Evolutionary conservation across 768 basidiomycete genomes (phyloP).

Genomic region (Chalciporus pseudorubinellus): DNA sequence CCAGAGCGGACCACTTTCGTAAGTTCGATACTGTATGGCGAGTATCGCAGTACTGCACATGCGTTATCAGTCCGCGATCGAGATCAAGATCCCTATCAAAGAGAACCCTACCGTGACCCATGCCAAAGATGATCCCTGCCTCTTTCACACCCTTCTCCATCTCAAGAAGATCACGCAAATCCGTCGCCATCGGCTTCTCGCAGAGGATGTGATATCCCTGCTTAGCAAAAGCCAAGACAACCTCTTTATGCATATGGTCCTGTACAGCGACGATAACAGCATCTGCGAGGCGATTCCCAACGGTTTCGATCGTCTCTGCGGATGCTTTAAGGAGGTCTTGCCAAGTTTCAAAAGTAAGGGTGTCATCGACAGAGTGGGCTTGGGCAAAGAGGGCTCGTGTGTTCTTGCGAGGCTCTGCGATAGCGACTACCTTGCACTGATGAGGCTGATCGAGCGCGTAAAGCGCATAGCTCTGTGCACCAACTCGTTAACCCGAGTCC

Average conservation of each 20-base stretch:
- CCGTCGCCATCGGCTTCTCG: conserved; percentile 91
- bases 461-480: conserved; percentile 53
- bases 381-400: conserved; percentile 59
- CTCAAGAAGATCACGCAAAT: conserved; percentile 63
- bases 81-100: neutral
- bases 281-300: conserved; percentile 74
- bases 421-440: conserved; percentile 74
- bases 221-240: conserved; percentile 68
- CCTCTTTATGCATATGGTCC: conserved; percentile 74
- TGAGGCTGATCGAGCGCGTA: conserved; percentile 63
- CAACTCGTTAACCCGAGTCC: neutral
- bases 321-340: conserved; percentile 68
- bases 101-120: conserved; percentile 69
- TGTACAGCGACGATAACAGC: conserved; percentile 81
- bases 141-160: conserved; percentile 73
- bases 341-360: conserved; percentile 71
- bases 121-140: conserved; percentile 74
- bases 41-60: conserved; percentile 75
- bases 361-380: conserved; percentile 57
- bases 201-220: conserved; percentile 89
- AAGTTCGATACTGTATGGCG: conserved; percentile 74
- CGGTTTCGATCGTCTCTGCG: conserved; percentile 56
- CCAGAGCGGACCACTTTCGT: conserved; percentile 70
- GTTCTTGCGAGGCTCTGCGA: conserved; percentile 77
- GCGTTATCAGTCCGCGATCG: neutral